phyloP scores from a whole-genome alignment of 2,329 filamentous ascomycete species.

The Colletotrichum phormii region DNA sequence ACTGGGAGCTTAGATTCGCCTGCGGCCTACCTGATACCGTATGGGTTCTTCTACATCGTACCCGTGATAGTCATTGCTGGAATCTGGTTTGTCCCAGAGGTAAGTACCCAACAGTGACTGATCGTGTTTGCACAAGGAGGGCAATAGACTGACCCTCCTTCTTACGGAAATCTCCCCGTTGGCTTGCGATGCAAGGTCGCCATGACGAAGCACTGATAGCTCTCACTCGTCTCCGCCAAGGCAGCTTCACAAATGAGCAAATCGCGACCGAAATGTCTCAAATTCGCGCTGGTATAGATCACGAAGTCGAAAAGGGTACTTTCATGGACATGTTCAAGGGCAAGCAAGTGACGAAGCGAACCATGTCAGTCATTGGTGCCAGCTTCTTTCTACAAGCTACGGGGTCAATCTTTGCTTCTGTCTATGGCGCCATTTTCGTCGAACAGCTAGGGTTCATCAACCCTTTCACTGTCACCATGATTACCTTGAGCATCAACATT shows the following conservation, averaged over 20 bases:
- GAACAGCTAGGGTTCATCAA: conserved; percentile 44
- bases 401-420: conserved; percentile 44
- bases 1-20: conserved; percentile 44
- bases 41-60: conserved; percentile 48
- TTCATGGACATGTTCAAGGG: conserved; percentile 45
- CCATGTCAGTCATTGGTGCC: conserved; percentile 40
- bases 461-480: conserved; percentile 38
- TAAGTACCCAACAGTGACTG: neutral
- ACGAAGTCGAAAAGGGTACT: conserved; percentile 48
- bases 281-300: conserved; percentile 41
- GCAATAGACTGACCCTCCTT: too few relatives aligned
- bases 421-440: conserved; percentile 47
- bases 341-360: conserved; percentile 40
- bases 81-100: conserved; percentile 46
- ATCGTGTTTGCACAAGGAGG: too few relatives aligned
- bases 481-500: conserved; percentile 39
- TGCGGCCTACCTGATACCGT: conserved; percentile 48
- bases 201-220: conserved; percentile 44
- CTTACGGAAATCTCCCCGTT: conserved; percentile 39
- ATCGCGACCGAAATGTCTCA: conserved; percentile 39
- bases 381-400: conserved; percentile 48
- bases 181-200: conserved; percentile 44
- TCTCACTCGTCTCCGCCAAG: conserved; percentile 41
- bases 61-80: conserved; percentile 42
- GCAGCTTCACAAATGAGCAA: conserved; percentile 40